Percentiles rank a stretch among this genome's conserved stretches.
Conservation (phyloP, 129 eudicot species). For the Helianthus annuus region HanXRQr2.0-SUNRISE NC_035433.2:21059513-21060012, state of each 20-base stretch:
- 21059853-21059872: not conserved
- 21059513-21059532: conserved; percentile 37
- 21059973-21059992: not conserved
- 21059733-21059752: not conserved
- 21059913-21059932: not conserved
- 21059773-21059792: not conserved
- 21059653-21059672: conserved; percentile 60
- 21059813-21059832: not conserved
- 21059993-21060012: not conserved
- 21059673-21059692: conserved; percentile 42
- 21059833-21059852: not conserved
- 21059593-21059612: not conserved
- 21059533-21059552: not conserved
- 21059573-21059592: not conserved
- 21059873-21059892: not conserved
- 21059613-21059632: not conserved
- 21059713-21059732: not conserved
- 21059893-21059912: not conserved
- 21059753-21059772: not conserved
- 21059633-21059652: conserved; percentile 35
- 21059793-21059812: conserved; percentile 1
- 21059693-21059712: conserved; percentile 47
- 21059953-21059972: not conserved
- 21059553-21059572: not conserved
- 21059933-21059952: not conserved